Evolutionary conservation across 148 eudicot species (phyloP).

Genomic region (Silene conica): DNA sequence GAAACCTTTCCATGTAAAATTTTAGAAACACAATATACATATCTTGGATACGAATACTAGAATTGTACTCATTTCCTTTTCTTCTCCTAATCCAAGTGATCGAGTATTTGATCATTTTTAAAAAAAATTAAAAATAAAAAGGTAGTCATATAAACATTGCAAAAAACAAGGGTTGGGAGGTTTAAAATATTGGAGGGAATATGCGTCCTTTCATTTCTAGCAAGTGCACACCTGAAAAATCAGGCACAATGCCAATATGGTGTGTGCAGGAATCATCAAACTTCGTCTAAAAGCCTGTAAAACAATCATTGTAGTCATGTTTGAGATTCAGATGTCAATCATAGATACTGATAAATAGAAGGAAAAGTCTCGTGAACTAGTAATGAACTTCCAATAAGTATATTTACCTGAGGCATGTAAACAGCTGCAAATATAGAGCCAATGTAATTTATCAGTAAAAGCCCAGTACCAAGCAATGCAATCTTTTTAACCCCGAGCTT

Average conservation of each 20-base stretch:
- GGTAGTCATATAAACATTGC: no score
- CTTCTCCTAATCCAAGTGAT: neutral
- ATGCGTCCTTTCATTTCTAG: neutral
- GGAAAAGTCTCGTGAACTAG: neutral
- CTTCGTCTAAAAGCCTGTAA: conserved; percentile 73
- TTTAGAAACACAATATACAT: neutral
- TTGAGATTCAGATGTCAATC: neutral
- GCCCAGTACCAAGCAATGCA: conserved; percentile 90
- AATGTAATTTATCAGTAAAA: conserved; percentile 74
- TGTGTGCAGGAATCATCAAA: conserved; percentile 88
- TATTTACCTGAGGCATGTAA: conserved; percentile 69
- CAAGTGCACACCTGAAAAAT: conserved; percentile 62
- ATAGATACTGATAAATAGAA: neutral
- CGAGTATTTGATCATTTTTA: neutral
- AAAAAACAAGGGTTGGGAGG: no score
- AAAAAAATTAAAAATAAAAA: no score
- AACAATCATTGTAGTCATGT: conserved; percentile 16
- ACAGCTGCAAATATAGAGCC: conserved; percentile 71
- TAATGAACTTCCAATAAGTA: neutral
- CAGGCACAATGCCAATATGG: conserved; percentile 59
- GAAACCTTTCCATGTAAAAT: neutral
- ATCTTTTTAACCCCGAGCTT: conserved; percentile 96
- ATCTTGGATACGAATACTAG: neutral
- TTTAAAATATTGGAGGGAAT: no score
- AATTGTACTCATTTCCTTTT: neutral